phyloP scores from a whole-genome alignment of 2,329 filamentous ascomycete genomes.

The Neofusicoccum sp. region DNA sequence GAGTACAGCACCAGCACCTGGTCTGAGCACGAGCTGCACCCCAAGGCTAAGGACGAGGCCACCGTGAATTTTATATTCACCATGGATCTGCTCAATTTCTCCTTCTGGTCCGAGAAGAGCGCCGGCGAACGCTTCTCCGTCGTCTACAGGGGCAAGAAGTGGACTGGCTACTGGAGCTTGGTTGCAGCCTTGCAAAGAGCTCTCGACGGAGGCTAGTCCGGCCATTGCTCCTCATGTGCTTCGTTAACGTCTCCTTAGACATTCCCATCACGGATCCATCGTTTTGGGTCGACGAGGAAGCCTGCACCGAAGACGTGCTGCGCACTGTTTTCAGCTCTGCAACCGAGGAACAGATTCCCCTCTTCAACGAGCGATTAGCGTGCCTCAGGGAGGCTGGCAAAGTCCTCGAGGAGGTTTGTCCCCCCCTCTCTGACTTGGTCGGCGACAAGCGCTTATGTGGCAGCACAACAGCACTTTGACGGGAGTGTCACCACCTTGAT shows the following conservation, averaged over 20 bases:
- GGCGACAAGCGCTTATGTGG: neutral
- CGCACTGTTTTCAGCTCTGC: conserved; percentile 79
- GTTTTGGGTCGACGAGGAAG: conserved; percentile 77
- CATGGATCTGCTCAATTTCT: conserved; percentile 96
- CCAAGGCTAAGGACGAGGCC: conserved; percentile 72
- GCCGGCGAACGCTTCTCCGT: conserved; percentile 77
- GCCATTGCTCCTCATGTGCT: neutral
- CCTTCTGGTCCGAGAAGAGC: conserved; percentile 79
- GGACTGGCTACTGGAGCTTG: conserved; percentile 95
- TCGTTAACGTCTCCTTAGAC: conserved; percentile 46
- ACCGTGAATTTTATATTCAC: conserved; percentile 93
- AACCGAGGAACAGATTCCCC: conserved; percentile 81
- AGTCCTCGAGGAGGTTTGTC: conserved; percentile 70
- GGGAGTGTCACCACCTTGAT: conserved; percentile 74
- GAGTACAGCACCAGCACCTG: conserved; percentile 81
- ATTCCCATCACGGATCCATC: conserved; percentile 85
- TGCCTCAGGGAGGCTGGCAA: conserved; percentile 81
- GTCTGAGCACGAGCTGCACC: conserved; percentile 87
- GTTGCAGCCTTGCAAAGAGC: conserved; percentile 85
- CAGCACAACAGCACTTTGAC: conserved; percentile 62
- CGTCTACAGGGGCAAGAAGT: conserved; percentile 74
- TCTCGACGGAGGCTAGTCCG: conserved; percentile 70
- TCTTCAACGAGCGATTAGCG: conserved; percentile 72
- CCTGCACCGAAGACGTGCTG: conserved; percentile 72
- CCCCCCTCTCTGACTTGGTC: neutral